Evolutionary conservation across 116 monocot genomes (phyloP).

Genomic region (Dioscorea cayenensis): DNA sequence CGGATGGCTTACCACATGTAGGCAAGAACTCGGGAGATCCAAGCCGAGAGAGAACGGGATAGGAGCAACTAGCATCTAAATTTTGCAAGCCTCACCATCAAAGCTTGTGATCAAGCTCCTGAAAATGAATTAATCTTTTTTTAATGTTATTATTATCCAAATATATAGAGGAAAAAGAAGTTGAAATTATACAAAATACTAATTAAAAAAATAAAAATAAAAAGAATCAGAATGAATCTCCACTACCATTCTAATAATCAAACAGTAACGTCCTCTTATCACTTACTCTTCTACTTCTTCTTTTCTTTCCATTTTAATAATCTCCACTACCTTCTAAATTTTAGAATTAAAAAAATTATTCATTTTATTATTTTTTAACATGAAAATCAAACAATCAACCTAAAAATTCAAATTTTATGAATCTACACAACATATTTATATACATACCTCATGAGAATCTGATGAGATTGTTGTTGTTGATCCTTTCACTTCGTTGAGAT

Average conservation of each 20-base stretch:
- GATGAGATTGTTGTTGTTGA: no score
- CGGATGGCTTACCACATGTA: conserved; percentile 45
- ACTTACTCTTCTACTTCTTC: not conserved
- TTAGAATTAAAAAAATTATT: no score
- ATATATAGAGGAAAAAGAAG: no score
- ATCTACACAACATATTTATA: no score
- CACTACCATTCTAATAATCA: no score
- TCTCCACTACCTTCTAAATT: no score
- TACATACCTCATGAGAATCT: not conserved
- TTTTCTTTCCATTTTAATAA: conserved; percentile 2
- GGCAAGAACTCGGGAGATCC: conserved; percentile 30
- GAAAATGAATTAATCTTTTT: no score
- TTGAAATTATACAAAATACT: no score
- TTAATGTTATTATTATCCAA: no score
- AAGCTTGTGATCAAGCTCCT: not conserved
- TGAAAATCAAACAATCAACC: not conserved
- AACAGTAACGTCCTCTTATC: conserved; percentile 66
- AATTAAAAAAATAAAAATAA: no score
- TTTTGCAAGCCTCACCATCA: conserved; percentile 1
- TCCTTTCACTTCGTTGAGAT: not conserved
- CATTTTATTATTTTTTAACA: not conserved
- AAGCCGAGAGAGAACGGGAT: conserved; percentile 21
- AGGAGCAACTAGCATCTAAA: conserved; percentile 22
- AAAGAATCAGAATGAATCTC: no score
- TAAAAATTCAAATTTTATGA: not conserved